phyloP scores from a whole-genome alignment of 345 rosid species.

The Pistacia vera region DNA sequence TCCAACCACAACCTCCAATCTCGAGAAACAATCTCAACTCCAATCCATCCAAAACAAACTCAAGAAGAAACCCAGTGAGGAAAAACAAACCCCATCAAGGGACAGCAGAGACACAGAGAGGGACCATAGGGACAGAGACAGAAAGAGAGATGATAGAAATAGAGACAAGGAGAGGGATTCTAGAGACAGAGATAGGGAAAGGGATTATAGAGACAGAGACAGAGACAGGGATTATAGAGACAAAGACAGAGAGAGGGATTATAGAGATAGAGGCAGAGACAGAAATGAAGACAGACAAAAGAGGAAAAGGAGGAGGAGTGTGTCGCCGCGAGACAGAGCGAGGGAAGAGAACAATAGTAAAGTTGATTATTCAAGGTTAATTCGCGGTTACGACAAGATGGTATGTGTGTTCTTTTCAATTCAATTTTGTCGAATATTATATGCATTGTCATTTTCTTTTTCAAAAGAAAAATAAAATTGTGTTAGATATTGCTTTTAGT shows the following conservation, averaged over 20 bases:
- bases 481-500: not conserved
- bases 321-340: conserved; percentile 31
- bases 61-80: conserved; percentile 45
- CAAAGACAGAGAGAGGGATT: conserved; percentile 26
- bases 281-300: conserved; percentile 29
- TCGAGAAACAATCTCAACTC: conserved; percentile 65
- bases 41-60: conserved; percentile 70
- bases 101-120: conserved; percentile 28
- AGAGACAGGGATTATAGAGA: conserved; percentile 33
- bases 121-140: conserved; percentile 16
- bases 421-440: not conserved
- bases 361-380: conserved; percentile 59
- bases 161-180: conserved; percentile 29
- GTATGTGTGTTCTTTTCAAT: conserved; percentile 28
- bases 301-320: conserved; percentile 41
- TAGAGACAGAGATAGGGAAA: conserved; percentile 47
- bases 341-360: conserved; percentile 29
- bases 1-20: conserved; percentile 47
- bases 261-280: conserved; percentile 35
- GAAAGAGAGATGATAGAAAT: conserved; percentile 24
- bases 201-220: conserved; percentile 40
- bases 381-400: conserved; percentile 77
- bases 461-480: too few species aligned
- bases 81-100: conserved; percentile 27
- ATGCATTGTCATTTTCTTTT: not conserved